Conservation (phyloP, 2,329 filamentous ascomycete genomes). For the Didymella pomorum region DNA sequence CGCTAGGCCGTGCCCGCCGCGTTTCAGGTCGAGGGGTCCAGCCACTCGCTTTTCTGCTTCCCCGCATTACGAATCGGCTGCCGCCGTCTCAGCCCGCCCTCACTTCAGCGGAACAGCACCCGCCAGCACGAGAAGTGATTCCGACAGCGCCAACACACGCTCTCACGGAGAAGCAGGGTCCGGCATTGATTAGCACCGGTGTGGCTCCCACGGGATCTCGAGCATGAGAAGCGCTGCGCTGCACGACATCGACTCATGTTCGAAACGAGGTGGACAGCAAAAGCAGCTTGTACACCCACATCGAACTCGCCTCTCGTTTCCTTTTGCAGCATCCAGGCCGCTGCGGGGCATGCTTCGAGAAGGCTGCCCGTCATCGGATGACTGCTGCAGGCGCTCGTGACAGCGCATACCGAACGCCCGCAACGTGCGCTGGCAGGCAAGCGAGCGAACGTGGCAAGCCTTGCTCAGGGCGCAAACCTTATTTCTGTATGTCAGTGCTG, state of each 20-base stretch:
- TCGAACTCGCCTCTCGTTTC: slow-evolving; percentile 4
- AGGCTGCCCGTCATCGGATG: slow-evolving; percentile 14
- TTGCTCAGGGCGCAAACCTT: slow-evolving; percentile 18
- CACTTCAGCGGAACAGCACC: slow-evolving; percentile 11
- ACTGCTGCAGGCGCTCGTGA: slow-evolving; percentile 6
- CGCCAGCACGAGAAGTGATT: slow-evolving; percentile 21
- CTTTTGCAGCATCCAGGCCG: slow-evolving; percentile 2
- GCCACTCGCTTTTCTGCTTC: slow-evolving; percentile 18
- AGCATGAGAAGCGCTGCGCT: not conserved
- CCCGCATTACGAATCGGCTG: slow-evolving; percentile 22
- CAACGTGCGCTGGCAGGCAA: slow-evolving; percentile 23
- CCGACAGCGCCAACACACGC: slow-evolving; percentile 7
- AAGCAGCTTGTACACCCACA: slow-evolving; percentile 10
- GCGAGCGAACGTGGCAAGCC: slow-evolving; percentile 22
- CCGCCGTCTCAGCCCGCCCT: slow-evolving; percentile 15
- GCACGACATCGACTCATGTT: not conserved
- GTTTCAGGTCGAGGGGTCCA: slow-evolving; percentile 22
- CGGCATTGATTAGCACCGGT: slow-evolving; percentile 1
- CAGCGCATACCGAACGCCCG: slow-evolving; percentile 20
- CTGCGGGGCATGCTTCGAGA: slow-evolving; percentile 17
- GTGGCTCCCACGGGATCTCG: not conserved
- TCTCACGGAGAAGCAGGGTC: slow-evolving; percentile 1
- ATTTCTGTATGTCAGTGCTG: slow-evolving; percentile 11
- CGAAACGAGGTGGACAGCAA: not conserved
- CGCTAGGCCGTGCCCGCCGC: slow-evolving; percentile 16